Evolutionary conservation across 768 basidiomycete genomes (phyloP).

Genomic region (Russula compacta): DNA sequence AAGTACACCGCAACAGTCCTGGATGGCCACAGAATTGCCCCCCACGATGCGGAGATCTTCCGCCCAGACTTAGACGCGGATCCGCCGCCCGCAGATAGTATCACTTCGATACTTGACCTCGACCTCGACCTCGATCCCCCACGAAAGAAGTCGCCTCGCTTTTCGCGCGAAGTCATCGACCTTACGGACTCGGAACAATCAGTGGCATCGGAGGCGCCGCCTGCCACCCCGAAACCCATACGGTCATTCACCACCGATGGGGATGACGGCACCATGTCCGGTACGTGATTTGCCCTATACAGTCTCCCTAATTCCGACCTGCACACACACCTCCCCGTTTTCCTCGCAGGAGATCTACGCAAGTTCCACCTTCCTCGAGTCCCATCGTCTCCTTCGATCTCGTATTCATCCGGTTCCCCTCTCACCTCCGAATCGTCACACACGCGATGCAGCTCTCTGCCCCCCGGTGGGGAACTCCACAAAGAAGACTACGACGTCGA

Average conservation of each 20-base stretch:
- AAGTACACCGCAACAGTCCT: constrained; percentile 6
- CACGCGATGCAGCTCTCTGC: constrained; percentile 24
- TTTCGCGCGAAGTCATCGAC: constrained; percentile 25
- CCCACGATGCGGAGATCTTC: constrained; percentile 8
- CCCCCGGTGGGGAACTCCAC: constrained; percentile 35
- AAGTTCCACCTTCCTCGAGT: constrained; percentile 14
- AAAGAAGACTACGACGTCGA: constrained; percentile 46
- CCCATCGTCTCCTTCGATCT: constrained; percentile 18
- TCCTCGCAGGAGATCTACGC: constrained; percentile 1
- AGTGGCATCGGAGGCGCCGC: constrained; percentile 32
- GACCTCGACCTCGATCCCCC: constrained; percentile 20
- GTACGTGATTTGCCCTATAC: background rate
- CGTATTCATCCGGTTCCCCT: constrained; percentile 40
- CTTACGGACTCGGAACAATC: constrained; percentile 40
- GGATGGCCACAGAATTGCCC: constrained; percentile 13
- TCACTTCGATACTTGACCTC: constrained; percentile 21
- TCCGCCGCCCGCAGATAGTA: constrained; percentile 6
- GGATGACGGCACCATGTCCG: constrained; percentile 10
- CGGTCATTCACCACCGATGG: constrained; percentile 31
- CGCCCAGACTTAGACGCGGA: constrained; percentile 6
- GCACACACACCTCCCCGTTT: background rate
- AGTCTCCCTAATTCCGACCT: background rate
- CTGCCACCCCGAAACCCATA: constrained; percentile 41
- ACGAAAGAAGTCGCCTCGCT: constrained; percentile 7
- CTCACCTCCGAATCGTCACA: constrained; percentile 31